A percentile compares a stretch with the other conserved stretches of the same genome.
Evolutionary conservation across 2,329 filamentous ascomycete genomes (phyloP).

Genomic region (Penicillium verrucosum): DNA sequence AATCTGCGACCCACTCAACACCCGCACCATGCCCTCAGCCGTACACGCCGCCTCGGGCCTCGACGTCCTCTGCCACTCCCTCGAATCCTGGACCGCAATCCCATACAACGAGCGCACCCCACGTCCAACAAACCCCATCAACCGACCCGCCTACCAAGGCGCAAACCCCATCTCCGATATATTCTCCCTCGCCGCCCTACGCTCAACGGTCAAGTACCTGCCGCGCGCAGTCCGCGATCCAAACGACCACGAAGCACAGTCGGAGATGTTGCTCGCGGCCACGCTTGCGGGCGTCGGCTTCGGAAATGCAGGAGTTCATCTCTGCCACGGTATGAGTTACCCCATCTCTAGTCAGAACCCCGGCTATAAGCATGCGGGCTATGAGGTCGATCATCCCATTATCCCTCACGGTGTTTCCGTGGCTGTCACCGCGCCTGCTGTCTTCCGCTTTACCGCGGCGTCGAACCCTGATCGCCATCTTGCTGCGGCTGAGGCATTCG

Average conservation of each 20-base stretch:
- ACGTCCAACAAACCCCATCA: constrained; percentile 81
- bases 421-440: constrained; percentile 85
- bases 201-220: constrained; percentile 84
- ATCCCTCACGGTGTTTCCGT: constrained; percentile 97
- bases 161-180: constrained; percentile 98
- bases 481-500: constrained; percentile 83
- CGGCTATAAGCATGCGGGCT: constrained; percentile 84
- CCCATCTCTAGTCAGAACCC: constrained; percentile 95
- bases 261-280: constrained; percentile 90
- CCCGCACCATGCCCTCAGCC: constrained; percentile 88
- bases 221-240: constrained; percentile 83
- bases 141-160: constrained; percentile 91
- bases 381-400: constrained; percentile 69
- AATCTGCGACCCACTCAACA: constrained; percentile 84
- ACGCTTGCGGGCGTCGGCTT: constrained; percentile 95
- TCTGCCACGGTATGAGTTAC: constrained; percentile 91
- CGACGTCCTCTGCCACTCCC: constrained; percentile 89
- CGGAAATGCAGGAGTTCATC: constrained; percentile 93
- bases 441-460: constrained; percentile 88
- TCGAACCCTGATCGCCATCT: constrained; percentile 92
- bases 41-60: constrained; percentile 90
- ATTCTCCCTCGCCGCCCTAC: constrained; percentile 83
- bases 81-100: constrained; percentile 97
- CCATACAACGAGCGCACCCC: constrained; percentile 85
- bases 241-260: constrained; percentile 88